These are phyloP conservation scores for Fusarium irregulare DNA, from an alignment of 2,329 filamentous ascomycete species.

Conservation along the genomic window DNA sequence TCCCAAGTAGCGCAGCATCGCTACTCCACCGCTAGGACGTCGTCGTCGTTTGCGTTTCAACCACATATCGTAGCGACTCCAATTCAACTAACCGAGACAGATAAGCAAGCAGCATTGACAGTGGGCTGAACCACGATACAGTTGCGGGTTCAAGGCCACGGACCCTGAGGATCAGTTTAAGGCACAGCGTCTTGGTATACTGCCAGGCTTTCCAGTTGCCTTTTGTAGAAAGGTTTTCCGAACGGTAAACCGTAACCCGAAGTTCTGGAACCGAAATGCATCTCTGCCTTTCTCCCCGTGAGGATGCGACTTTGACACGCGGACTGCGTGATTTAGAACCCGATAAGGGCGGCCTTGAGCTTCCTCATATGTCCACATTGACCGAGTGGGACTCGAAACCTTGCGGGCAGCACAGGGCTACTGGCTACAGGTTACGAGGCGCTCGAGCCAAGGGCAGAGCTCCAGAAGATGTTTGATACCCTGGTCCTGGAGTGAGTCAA, in stretches of 20 bases:
- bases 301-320: constrained; percentile 10
- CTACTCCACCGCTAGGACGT: neutral
- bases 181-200: neutral
- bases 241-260: constrained; percentile 22
- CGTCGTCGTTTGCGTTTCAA: constrained; percentile 17
- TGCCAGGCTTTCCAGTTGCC: constrained; percentile 9
- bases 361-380: constrained; percentile 38
- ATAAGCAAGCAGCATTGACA: constrained; percentile 8
- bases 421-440: constrained; percentile 1
- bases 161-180: constrained; percentile 16
- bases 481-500: constrained; percentile 12
- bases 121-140: neutral
- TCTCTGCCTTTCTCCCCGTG: neutral
- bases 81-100: constrained; percentile 7
- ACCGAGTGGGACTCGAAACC: constrained; percentile 23
- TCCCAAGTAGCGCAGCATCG: neutral
- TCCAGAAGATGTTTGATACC: constrained; percentile 7
- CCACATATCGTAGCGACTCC: constrained; percentile 10
- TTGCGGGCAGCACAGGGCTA: constrained; percentile 6
- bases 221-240: constrained; percentile 20
- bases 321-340: constrained; percentile 14
- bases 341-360: constrained; percentile 10
- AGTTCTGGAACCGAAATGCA: constrained; percentile 22
- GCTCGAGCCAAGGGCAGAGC: constrained; percentile 9
- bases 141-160: neutral